Percentiles rank a stretch among this genome's conserved stretches.
Conservation (phyloP, 345 rosid genomes). For the Psidium friedrichsthalianum region DNA sequence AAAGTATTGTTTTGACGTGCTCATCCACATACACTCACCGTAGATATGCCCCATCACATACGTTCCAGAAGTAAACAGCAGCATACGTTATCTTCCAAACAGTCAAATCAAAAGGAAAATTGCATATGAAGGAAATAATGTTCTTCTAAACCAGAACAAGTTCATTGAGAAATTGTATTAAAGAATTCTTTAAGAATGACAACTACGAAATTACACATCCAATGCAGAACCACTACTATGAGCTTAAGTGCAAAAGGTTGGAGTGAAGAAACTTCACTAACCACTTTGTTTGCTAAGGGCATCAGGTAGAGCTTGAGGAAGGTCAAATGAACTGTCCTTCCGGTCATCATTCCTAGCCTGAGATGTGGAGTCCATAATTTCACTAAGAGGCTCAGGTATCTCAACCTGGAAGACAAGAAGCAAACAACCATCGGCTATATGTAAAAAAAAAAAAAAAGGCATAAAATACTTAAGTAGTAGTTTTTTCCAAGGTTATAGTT, state of each 20-base stretch:
- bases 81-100: not conserved
- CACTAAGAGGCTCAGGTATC: conserved; percentile 51
- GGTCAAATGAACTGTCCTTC: conserved; percentile 22
- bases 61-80: not conserved
- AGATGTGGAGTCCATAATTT: conserved; percentile 16
- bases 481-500: not conserved
- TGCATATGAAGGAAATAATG: not conserved
- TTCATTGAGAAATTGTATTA: not conserved
- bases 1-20: not conserved
- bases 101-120: not conserved
- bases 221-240: not conserved
- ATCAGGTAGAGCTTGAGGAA: conserved; percentile 58
- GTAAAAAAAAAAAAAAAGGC: not conserved
- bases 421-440: not conserved
- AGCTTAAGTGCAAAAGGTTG: not conserved
- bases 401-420: conserved; percentile 43
- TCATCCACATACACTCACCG: not conserved
- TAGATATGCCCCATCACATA: not conserved
- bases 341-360: conserved; percentile 17
- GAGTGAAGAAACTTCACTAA: conserved; percentile 16
- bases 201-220: not conserved
- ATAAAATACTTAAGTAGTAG: not conserved
- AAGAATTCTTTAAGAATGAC: not conserved
- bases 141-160: not conserved
- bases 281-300: conserved; percentile 39